Evolutionary conservation across 371 early-diverging fungal species (phyloP).

Genomic region (Mortierella sp.): DNA sequence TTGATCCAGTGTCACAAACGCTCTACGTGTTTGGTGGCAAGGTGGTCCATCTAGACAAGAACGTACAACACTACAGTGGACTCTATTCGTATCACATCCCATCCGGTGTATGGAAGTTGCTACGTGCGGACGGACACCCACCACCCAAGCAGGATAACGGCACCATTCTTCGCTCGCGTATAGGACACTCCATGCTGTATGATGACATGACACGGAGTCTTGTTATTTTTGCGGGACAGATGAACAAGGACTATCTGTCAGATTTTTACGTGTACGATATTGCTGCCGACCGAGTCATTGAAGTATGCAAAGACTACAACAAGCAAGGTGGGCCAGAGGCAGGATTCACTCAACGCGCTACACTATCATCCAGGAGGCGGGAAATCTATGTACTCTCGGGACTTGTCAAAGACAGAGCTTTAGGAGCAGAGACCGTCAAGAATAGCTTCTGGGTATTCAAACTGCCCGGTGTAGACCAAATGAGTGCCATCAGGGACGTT

Average conservation of each 20-base stretch:
- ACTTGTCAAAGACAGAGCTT: slow-evolving; percentile 63
- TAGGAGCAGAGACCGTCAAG: slow-evolving; percentile 65
- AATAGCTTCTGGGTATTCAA: slow-evolving; percentile 84
- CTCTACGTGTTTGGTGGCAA: slow-evolving; percentile 95
- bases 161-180: slow-evolving; percentile 75
- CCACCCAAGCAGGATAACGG: slow-evolving; percentile 42
- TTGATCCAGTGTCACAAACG: slow-evolving; percentile 75
- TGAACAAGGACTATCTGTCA: slow-evolving; percentile 76
- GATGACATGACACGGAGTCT: slow-evolving; percentile 77
- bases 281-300: slow-evolving; percentile 74
- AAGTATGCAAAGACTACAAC: slow-evolving; percentile 75
- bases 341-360: slow-evolving; percentile 88
- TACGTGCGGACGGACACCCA: slow-evolving; percentile 43
- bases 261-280: slow-evolving; percentile 89
- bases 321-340: slow-evolving; percentile 80
- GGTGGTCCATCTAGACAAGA: slow-evolving; percentile 67
- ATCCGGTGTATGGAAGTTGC: slow-evolving; percentile 30
- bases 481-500: slow-evolving; percentile 48
- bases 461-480: slow-evolving; percentile 51
- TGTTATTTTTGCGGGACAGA: slow-evolving; percentile 92
- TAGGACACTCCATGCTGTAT: slow-evolving; percentile 92
- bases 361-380: slow-evolving; percentile 76
- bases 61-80: slow-evolving; percentile 80
- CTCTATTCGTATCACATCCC: slow-evolving; percentile 83
- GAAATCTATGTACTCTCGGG: slow-evolving; percentile 90